Base-by-base conservation (phyloP, 768 basidiomycete species). In the Mycena rebaudengoi region DNA sequence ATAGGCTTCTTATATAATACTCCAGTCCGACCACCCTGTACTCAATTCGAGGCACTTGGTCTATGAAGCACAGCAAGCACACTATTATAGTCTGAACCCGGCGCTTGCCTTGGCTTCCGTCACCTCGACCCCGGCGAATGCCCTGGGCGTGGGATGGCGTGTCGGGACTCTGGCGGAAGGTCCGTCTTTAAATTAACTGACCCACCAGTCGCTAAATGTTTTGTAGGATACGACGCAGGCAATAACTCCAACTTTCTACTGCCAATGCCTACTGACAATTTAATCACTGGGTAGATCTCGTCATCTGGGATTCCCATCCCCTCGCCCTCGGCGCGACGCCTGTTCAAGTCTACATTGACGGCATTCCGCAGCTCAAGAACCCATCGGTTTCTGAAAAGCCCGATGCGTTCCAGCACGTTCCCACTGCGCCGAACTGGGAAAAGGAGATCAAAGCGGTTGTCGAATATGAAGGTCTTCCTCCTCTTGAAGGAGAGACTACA, bases 291-390 rank as follows among this genome's bases (percentile, higher is more conserved):
- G 18, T 57, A 84, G 86, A 87, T 65, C 64, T 86, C 30, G 84
- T 83, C 32, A 71, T 87, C 14, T 92, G 91, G 90, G 89, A 92
- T 61, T 86, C 86, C 5, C 92, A 95, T 73, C 95, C 94, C 0
- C 82, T 96, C 25, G 71, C 85, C 0, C 80, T 95, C 4, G 94
- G 93, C 21, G 90, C 94, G 0, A 94, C 92, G 1, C 94, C 95
- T 0, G 75, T 79, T 4, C 93, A 95, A 69, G 92, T 94, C 0
- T 94, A 85, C 74, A 89, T 95, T 56, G 95, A 96, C 67, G 94
- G 94, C 12, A 90, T 95, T 58, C 73, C 87, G 0, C 95, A 96
- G 73, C 71, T 82, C 18, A 52, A 69, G 5, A 25, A 71, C 3
- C 78, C 87, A 0, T 62, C 76, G 35, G 60, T 74, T 1, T 52